phyloP scores from a whole-genome alignment of 2,329 filamentous ascomycete genomes.

The Exutisphaerella laricina region DNA sequence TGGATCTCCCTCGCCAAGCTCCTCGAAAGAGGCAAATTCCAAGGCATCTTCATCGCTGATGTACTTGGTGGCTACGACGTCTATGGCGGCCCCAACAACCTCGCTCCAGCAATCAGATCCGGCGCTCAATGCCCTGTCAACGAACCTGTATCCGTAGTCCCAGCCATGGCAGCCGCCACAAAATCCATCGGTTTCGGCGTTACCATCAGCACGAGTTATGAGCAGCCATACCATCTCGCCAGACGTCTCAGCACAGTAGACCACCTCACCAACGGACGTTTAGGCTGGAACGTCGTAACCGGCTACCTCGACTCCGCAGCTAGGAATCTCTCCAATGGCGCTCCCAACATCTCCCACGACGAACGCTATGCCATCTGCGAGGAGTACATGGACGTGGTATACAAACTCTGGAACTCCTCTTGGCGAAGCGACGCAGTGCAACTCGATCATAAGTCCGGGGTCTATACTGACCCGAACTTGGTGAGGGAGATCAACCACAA shows the following conservation, averaged over 20 bases:
- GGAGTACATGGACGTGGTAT: conserved; percentile 58
- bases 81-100: conserved; percentile 56
- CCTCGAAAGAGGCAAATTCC: conserved; percentile 58
- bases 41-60: conserved; percentile 63
- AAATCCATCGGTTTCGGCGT: conserved; percentile 64
- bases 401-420: conserved; percentile 60
- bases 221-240: conserved; percentile 63
- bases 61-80: conserved; percentile 64
- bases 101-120: conserved; percentile 55
- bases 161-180: conserved; percentile 63
- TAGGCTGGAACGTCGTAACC: conserved; percentile 53
- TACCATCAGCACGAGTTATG: conserved; percentile 63
- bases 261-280: conserved; percentile 50
- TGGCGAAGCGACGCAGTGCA: conserved; percentile 63
- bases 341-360: conserved; percentile 57
- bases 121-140: conserved; percentile 69
- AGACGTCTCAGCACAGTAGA: conserved; percentile 61
- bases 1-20: conserved; percentile 58
- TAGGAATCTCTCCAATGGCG: conserved; percentile 52
- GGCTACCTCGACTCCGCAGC: conserved; percentile 64
- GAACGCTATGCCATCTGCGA: conserved; percentile 59
- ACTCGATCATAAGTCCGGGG: conserved; percentile 51
- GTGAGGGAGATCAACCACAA: conserved; percentile 62
- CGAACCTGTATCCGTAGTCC: conserved; percentile 58
- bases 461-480: conserved; percentile 55